Evolutionary conservation across 148 eudicot genomes (phyloP), one percentile per base, ranked within the genome.

Genomic region (Polygonum maritimum): DNA sequence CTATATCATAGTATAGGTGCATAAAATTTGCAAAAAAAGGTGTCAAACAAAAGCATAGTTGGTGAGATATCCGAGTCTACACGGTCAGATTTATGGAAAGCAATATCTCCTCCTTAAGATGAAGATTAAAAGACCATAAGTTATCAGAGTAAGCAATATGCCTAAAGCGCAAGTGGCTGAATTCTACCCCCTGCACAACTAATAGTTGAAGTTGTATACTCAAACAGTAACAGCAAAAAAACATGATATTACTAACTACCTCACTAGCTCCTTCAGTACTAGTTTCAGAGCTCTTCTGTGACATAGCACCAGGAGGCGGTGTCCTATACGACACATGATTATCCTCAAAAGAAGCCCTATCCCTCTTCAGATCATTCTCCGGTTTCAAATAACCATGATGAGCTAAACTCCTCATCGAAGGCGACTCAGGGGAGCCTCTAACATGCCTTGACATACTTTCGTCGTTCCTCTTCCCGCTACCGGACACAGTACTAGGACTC

Each of bases 351-450:
- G 60, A 69, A 74, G 74, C 75, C 60, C 65, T 76, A 75, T 90
- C 97, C 72, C 80, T 79, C 76, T 84, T 83, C 75, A 85, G 55
- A 78, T 91, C 89, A 65, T 87, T 91, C 71, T 78, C 89, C 69
- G 76, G 57, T 76, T 85, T 86, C 73, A 79, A 74, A 26, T 83
- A 74, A 81, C 83, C 77, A 38, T 77, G 85, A 16, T 65, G 52
- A 51, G 85, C 80, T 48, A 83, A 71, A 74, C 80, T 85, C 74
- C 77, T 85, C 74, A 69, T 15, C 2, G 85, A 76, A 48, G 90
- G 82, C 71, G 91, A 83, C 69, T 85, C 92, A 40, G 95, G 88
- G 22, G 92, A 90, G 81, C 77, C 80, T 63, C 51, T 76, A 77
- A 40, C 75, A 70, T 82, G 88, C 71, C 81, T 88, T 48, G 77